phyloP scores from a whole-genome alignment of 768 basidiomycete genomes.

The Tricholoma bakamatsutake region DNA sequence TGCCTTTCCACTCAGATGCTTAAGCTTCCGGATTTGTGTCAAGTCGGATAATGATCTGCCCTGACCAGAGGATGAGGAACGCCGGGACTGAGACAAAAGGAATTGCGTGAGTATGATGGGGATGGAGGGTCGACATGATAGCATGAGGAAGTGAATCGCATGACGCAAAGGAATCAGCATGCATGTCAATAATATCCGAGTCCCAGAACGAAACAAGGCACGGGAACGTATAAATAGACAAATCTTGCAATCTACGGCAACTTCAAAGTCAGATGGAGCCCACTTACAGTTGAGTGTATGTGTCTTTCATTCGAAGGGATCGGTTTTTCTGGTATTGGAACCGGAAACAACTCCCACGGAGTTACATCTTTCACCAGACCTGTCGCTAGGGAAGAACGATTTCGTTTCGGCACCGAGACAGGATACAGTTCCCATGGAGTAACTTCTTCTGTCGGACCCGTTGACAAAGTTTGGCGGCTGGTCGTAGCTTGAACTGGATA shows the following conservation, averaged over 20 bases:
- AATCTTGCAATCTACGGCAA: constrained; percentile 8
- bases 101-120: constrained; percentile 5
- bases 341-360: constrained; percentile 29
- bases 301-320: constrained; percentile 8
- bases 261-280: constrained; percentile 7
- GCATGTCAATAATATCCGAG: constrained; percentile 1
- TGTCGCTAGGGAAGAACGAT: constrained; percentile 18
- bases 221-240: constrained; percentile 1
- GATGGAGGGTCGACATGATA: constrained; percentile 10
- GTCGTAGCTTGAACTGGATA: constrained; percentile 6
- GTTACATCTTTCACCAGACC: constrained; percentile 24
- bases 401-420: constrained; percentile 9
- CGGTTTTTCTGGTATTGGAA: constrained; percentile 4
- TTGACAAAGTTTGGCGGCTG: constrained; percentile 9
- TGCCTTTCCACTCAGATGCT: constrained; percentile 26
- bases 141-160: not conserved
- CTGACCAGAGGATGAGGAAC: constrained; percentile 21
- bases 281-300: constrained; percentile 17
- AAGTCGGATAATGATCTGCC: constrained; percentile 21
- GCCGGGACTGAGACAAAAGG: constrained; percentile 19
- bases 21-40: constrained; percentile 26
- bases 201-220: constrained; percentile 3
- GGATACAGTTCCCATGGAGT: constrained; percentile 26
- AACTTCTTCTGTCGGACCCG: constrained; percentile 23
- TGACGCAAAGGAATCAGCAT: not conserved